Evolutionary conservation across 805 yeast species (phyloP).

Genomic region (Zygosaccharomyces lentus): DNA sequence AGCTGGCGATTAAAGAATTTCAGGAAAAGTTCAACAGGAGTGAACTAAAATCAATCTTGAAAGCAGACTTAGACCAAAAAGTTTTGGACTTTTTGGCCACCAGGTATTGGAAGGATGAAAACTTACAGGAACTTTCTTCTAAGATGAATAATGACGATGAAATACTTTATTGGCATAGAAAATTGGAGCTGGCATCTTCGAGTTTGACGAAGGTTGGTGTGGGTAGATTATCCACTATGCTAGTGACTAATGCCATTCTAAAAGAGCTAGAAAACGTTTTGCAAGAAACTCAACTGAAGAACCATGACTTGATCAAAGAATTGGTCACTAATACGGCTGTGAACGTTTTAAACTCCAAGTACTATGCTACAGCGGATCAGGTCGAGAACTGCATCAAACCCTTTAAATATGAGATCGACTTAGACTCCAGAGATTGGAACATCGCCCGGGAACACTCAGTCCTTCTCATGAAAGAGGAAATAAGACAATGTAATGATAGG

Average conservation of each 20-base stretch:
- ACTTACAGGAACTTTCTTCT: slow-evolving; percentile 47
- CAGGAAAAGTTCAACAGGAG: slow-evolving; percentile 76
- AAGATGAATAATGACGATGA: slow-evolving; percentile 48
- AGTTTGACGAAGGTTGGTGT: slow-evolving; percentile 88
- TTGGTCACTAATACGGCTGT: slow-evolving; percentile 83
- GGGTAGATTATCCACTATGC: slow-evolving; percentile 81
- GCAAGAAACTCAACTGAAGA: slow-evolving; percentile 67
- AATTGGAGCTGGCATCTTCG: slow-evolving; percentile 78
- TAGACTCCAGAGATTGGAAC: slow-evolving; percentile 93
- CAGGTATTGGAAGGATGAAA: slow-evolving; percentile 79
- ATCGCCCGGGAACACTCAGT: slow-evolving; percentile 75
- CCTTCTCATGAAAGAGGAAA: slow-evolving; percentile 72
- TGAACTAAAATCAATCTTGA: slow-evolving; percentile 72
- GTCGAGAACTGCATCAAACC: slow-evolving; percentile 98
- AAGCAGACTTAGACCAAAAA: slow-evolving; percentile 82
- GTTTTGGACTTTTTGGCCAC: slow-evolving; percentile 84
- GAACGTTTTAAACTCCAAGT: slow-evolving; percentile 70
- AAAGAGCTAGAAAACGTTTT: slow-evolving; percentile 73
- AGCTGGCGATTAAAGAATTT: slow-evolving; percentile 81
- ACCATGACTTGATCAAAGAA: slow-evolving; percentile 81
- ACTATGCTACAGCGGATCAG: slow-evolving; percentile 92
- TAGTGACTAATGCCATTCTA: slow-evolving; percentile 74
- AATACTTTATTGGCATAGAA: slow-evolving; percentile 77
- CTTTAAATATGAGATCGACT: slow-evolving; percentile 92
- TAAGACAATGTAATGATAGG: slow-evolving; percentile 71